These are phyloP conservation scores for Aspergillus terreus DNA, from an alignment of 2,329 filamentous ascomycete species.

Conservation along the genomic window DNA sequence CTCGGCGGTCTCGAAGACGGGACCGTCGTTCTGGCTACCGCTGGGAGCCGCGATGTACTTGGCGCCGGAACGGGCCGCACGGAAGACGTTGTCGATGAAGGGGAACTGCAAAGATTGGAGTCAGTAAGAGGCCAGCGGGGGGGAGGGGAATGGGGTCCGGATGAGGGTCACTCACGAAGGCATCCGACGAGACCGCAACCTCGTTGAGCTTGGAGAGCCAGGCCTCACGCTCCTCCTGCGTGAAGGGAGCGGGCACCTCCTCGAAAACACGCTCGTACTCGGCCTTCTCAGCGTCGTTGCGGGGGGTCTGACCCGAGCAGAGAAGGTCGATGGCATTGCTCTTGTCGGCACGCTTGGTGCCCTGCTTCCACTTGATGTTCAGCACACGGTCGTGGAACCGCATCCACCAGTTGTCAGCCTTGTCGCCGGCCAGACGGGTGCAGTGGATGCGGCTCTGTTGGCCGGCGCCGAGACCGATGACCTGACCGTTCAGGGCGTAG, in stretches of 20 bases:
- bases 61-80: constrained; percentile 78
- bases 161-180: constrained; percentile 66
- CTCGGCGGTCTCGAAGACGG: constrained; percentile 74
- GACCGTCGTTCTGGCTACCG: constrained; percentile 58
- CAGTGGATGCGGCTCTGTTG: constrained; percentile 99
- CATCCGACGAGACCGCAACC: constrained; percentile 88
- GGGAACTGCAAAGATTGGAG: constrained; percentile 62
- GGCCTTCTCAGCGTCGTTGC: constrained; percentile 75
- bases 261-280: constrained; percentile 89
- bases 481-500: constrained; percentile 90
- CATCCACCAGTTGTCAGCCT: constrained; percentile 99
- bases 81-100: constrained; percentile 97
- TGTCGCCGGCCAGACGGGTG: constrained; percentile 93
- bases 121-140: not conserved
- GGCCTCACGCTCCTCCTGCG: constrained; percentile 73
- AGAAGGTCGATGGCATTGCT: constrained; percentile 96
- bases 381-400: constrained; percentile 91
- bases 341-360: constrained; percentile 94
- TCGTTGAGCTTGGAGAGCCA: constrained; percentile 74
- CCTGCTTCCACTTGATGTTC: constrained; percentile 92
- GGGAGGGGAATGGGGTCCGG: not conserved
- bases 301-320: constrained; percentile 84
- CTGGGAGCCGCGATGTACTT: constrained; percentile 95
- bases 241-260: constrained; percentile 78
- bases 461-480: constrained; percentile 89